Base-by-base conservation (phyloP, 2,329 filamentous ascomycete species). In the Allantophomopsis lycopodina region DNA sequence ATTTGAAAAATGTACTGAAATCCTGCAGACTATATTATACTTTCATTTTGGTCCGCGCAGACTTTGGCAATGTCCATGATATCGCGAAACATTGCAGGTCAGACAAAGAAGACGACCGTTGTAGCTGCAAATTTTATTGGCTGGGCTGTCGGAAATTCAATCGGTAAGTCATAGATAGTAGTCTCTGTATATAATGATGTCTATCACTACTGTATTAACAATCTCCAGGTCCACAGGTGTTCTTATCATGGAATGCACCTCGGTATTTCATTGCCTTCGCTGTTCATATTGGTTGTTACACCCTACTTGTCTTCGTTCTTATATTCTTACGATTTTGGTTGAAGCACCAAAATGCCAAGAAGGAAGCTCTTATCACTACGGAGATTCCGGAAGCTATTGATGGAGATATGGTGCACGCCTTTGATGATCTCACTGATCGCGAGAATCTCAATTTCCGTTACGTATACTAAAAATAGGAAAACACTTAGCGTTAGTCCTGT, bases 21-120 rank as follows among this genome's bases (percentile, higher is more conserved):
- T 28, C 3, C 11, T 28, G 11, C 11, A 28, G 23, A 86, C 64
- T 87, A 86, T 60, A 79, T 86, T 44, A 79, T 76, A 0, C 66
- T 85, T 14, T 83, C 77, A 5, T 87, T 87, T 68, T 86, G 80
- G 80, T 77, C 80, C 0, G 79, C 79, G 0, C 73, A 81, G 50
- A 80, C 76, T 2, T 62, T 84, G 11, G 64, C 70, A 7, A 67
- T 85, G 48, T 78, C 76, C 12, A 69, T 85, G 58, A 66, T 64
- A 3, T 60, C 66, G 3, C 65, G 66, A 42, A 73, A 73, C 50
- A 56, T 70, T 35, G 64, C 63, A 5, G 69, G 68, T 5, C 61
- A 62, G 16, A 72, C 69, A 4, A 73, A 72, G 55, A 63, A 68
- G 18, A 62, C 66, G 10, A 66, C 69, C 38, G 67, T 66, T 3